Percentiles rank a stretch among this genome's conserved stretches.
Conservation (phyloP, 768 basidiomycete genomes). For the Tylopilus cervinicoccineus region DNA sequence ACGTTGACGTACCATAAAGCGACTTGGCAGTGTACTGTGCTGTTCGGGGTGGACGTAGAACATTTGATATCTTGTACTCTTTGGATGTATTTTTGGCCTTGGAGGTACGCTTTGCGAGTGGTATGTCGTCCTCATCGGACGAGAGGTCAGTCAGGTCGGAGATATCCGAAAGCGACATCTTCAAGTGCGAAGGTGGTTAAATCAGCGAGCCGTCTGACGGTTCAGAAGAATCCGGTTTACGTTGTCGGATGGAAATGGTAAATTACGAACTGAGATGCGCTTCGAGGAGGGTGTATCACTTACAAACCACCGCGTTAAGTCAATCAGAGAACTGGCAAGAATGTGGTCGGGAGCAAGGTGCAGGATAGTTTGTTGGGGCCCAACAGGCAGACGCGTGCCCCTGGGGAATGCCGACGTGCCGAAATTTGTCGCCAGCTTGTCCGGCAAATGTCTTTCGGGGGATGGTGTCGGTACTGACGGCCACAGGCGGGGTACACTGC, state of each 20-base stretch:
- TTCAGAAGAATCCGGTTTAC: neutral
- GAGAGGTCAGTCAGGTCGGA: constrained; percentile 49
- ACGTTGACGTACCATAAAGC: constrained; percentile 37
- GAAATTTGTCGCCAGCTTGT: constrained; percentile 11
- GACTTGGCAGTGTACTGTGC: constrained; percentile 40
- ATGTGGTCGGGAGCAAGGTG: neutral
- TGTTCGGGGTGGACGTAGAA: constrained; percentile 37
- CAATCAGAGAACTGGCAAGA: neutral
- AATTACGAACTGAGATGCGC: neutral
- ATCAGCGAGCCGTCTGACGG: neutral
- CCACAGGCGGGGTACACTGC: neutral
- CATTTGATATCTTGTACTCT: constrained; percentile 30
- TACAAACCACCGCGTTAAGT: neutral
- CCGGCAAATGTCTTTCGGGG: constrained; percentile 18
- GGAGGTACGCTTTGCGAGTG: constrained; percentile 20
- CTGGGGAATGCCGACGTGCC: constrained; percentile 8
- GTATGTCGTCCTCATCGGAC: constrained; percentile 35
- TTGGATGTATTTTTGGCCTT: constrained; percentile 21
- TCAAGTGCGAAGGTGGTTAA: neutral
- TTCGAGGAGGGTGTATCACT: neutral
- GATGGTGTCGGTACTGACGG: neutral
- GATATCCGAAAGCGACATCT: constrained; percentile 37
- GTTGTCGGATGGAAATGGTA: neutral
- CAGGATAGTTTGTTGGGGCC: neutral
- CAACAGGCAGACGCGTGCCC: neutral